Conservation (phyloP, 495 filamentous ascomycete species). For the Podospora appendiculata region DNA sequence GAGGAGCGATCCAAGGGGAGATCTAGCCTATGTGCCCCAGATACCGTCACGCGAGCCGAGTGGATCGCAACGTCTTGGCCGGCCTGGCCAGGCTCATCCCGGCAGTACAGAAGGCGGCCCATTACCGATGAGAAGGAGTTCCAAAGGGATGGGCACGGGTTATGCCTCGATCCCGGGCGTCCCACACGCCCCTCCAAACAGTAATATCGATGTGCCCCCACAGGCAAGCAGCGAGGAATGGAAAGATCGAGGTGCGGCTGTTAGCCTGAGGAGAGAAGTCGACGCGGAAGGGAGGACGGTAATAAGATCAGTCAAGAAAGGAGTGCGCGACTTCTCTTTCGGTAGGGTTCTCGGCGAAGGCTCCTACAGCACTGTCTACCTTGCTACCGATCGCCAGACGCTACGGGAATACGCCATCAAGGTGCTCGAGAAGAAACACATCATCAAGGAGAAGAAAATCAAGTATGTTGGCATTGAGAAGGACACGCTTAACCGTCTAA, state of each 20-base stretch:
- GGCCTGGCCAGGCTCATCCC: slow-evolving; percentile 36
- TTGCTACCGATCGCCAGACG: slow-evolving; percentile 92
- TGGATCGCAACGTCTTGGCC: slow-evolving; percentile 53
- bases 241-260: slow-evolving; percentile 87
- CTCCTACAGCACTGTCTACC: slow-evolving; percentile 93
- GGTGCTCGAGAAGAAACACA: slow-evolving; percentile 96
- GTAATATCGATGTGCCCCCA: slow-evolving; percentile 58
- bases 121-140: slow-evolving; percentile 60
- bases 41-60: slow-evolving; percentile 62
- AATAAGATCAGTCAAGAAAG: slow-evolving; percentile 84
- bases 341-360: slow-evolving; percentile 89
- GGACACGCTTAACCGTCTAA: slow-evolving; percentile 91
- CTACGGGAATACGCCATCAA: slow-evolving; percentile 97
- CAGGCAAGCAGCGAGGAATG: slow-evolving; percentile 79
- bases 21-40: slow-evolving; percentile 54
- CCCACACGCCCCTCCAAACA: slow-evolving; percentile 28
- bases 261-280: slow-evolving; percentile 65
- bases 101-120: slow-evolving; percentile 48
- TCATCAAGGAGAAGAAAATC: slow-evolving; percentile 99
- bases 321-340: slow-evolving; percentile 94
- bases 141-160: slow-evolving; percentile 49
- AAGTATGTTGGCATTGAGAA: slow-evolving; percentile 99
- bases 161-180: slow-evolving; percentile 34
- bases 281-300: slow-evolving; percentile 80
- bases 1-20: slow-evolving; percentile 54